Base-by-base conservation (phyloP, 441 rosid species). In the Erodium texanum region DNA sequence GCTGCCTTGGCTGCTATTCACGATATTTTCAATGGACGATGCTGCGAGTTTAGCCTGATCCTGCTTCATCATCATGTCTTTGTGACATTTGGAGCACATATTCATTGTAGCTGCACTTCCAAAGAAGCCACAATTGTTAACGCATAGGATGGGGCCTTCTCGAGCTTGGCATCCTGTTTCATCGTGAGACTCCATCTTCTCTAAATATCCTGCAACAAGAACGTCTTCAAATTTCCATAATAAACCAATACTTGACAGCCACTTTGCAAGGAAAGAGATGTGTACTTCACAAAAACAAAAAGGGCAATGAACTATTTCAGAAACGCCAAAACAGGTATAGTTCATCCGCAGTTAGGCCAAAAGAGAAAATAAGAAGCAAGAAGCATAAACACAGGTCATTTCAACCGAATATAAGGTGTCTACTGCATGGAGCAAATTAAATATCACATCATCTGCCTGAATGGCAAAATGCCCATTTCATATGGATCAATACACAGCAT, bases 71-170 rank as follows among this genome's bases (percentile, higher is more conserved):
- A 78, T 62, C 79, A 79, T 71, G 71, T 71, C 85, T 69, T 83
- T 83, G 79, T 83, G 84, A 75, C 89, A 85, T 74, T 85, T 85
- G 61, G 86, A 83, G 65, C 89, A 85, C 89, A 85, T 83, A 68
- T 85, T 85, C 80, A 82, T 80, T 9, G 89, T 85, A 22, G 89
- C 89, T 11, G 87, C 84, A 59, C 87, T 85, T 66, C 87, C 87
- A 16, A 83, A 83, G 80, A 85, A 81, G 71, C 84, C 84, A 66
- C 81, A 77, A 54, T 74, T 77, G 78, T 77, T 77, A 23, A 77
- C 16, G 62, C 81, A 74, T 29, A 74, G 75, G 66, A 68, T 74
- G 43, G 77, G 75, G 64, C 75, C 73, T 34, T 77, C 75, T 16
- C 73, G 83, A 50, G 81, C 81, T 67, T 77, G 75, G 77, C 78